These are phyloP conservation scores for Dioscorea dumetorum DNA, from an alignment of 106 monocot species.

Conservation along the genomic window DNA sequence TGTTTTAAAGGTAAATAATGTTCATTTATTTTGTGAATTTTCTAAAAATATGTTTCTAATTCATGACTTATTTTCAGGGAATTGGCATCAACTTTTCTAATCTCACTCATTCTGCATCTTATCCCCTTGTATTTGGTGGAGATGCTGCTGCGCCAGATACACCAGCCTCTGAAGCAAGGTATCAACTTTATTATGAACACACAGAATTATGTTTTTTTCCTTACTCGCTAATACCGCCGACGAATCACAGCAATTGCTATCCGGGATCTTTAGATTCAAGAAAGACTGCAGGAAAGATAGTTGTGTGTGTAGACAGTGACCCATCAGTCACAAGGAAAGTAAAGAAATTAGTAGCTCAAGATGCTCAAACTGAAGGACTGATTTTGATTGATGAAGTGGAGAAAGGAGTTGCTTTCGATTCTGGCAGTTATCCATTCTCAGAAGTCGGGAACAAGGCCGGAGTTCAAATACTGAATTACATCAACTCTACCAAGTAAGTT, in stretches of 20 bases:
- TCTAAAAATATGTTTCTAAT: too few species aligned
- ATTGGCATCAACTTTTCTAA: conserved; percentile 85
- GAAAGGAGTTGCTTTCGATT: conserved; percentile 64
- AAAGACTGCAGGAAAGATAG: conserved; percentile 68
- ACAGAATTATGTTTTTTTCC: too few species aligned
- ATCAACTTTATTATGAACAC: not conserved
- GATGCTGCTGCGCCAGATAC: conserved; percentile 65
- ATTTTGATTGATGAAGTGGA: conserved; percentile 69
- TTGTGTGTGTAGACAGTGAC: conserved; percentile 72
- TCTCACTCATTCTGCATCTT: conserved; percentile 37
- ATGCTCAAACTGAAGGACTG: conserved; percentile 55
- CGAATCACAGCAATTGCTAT: conserved; percentile 74
- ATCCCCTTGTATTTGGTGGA: conserved; percentile 67
- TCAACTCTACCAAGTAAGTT: conserved; percentile 79
- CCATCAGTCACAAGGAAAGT: conserved; percentile 55
- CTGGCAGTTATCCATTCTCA: conserved; percentile 81
- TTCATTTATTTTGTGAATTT: too few species aligned
- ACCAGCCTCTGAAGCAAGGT: conserved; percentile 88
- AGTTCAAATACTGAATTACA: conserved; percentile 62
- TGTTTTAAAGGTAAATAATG: conserved; percentile 49
- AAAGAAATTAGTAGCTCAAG: conserved; percentile 85
- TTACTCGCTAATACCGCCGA: too few species aligned
- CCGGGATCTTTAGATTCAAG: conserved; percentile 75
- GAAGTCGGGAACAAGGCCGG: conserved; percentile 54
- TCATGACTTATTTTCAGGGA: conserved; percentile 31